Percentiles rank a stretch among this genome's conserved stretches.
These are phyloP conservation scores for Ustilago nuda DNA, from an alignment of 1,284 basidiomycete species.

Conservation along the genomic window DNA sequence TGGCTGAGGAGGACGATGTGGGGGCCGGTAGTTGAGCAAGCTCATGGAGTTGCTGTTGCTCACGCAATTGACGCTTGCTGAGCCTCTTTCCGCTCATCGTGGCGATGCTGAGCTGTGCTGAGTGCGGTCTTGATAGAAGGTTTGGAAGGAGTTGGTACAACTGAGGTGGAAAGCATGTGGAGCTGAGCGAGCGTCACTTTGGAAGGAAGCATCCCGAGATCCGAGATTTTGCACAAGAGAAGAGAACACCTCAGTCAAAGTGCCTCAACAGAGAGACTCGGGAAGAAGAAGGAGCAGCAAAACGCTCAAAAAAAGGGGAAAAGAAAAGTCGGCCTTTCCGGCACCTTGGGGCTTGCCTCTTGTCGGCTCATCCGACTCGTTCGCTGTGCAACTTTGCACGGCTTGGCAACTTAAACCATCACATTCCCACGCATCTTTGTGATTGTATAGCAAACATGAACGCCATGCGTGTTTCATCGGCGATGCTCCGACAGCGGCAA, in stretches of 20 bases:
- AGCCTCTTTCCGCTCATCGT: slow-evolving; percentile 59
- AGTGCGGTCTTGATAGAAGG: background rate
- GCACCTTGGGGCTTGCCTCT: slow-evolving; percentile 3
- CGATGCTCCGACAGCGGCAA: slow-evolving; percentile 12
- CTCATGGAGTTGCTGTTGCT: slow-evolving; percentile 63
- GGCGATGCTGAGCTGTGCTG: background rate
- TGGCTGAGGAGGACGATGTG: slow-evolving; percentile 15
- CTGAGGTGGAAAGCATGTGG: background rate
- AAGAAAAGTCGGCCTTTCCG: background rate
- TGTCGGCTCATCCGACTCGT: background rate
- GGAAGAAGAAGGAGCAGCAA: slow-evolving; percentile 11
- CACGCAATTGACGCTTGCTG: slow-evolving; percentile 62
- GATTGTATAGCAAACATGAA: slow-evolving; percentile 16
- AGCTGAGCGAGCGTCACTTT: background rate
- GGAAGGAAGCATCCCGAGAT: slow-evolving; percentile 15
- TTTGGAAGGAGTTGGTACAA: background rate
- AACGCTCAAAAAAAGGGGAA: slow-evolving; percentile 2
- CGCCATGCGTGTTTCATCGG: slow-evolving; percentile 15
- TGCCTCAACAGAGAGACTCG: slow-evolving; percentile 2
- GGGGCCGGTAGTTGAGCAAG: slow-evolving; percentile 37
- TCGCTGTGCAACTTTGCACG: background rate
- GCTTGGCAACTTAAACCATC: background rate
- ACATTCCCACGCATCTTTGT: background rate
- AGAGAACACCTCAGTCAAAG: slow-evolving; percentile 12
- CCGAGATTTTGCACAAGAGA: slow-evolving; percentile 22